Evolutionary conservation across 192 early-diverging fungal genomes (phyloP), one percentile per base, ranked within the genome.

Genomic region (Coemansia sp.): DNA sequence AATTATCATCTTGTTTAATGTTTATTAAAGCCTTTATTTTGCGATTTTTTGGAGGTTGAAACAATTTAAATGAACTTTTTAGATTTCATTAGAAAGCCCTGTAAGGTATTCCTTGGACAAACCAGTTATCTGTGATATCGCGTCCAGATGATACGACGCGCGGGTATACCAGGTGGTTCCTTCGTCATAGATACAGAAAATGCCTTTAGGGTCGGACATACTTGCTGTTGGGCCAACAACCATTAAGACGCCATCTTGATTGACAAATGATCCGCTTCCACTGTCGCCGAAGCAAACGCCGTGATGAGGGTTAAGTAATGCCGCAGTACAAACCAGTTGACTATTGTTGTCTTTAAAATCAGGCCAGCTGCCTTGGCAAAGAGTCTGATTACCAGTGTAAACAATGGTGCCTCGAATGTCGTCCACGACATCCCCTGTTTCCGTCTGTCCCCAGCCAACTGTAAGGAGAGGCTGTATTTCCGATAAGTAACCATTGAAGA

Each of bases 41-140:
- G 45, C 22, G 45, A n/a, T 47, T 47, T 47, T 9, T 17, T 1
- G n/a, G 1, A 8, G n/a, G 3, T 45, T 45, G 41, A 8, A 21
- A n/a, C 7, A 45, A 17, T 2, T 17, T 19, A 21, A 3, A 2
- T 21, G 21, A 21, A 46, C 24, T 13, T 13, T 23, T 13, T 23
- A 18, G 11, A 48, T 48, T 12, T 23, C 18, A 44, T 23, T 7
- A 4, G 18, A 6, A 48, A 48, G 46, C 3, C n/a, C 25, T 4
- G 24, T 49, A 12, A 49, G 17, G 25, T 49, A 49, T 9, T 49
- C 47, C 25, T 49, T 49, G 9, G 47, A 49, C 23, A 49, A n/a
- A 13, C 47, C 47, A 7, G 47, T 49, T 12, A 12, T 9, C n/a
- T 49, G 2, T 3, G 47, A 49, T 5, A 49, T 49, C 12, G 30